phyloP scores from a whole-genome alignment of 768 basidiomycete species.

The Chalciporus sphaerocephalus region DNA sequence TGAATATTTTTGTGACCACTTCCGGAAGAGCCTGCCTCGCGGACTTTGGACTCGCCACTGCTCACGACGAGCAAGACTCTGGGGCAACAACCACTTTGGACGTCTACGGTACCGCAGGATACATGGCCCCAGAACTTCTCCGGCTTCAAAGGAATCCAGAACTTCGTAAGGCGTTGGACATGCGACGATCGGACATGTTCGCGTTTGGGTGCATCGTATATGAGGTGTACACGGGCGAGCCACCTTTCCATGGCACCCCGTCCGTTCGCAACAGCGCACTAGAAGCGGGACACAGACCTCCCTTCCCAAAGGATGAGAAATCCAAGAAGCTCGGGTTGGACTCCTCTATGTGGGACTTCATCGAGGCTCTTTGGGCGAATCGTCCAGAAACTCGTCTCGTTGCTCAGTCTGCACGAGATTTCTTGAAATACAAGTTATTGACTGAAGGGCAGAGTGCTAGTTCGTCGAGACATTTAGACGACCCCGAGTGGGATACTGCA shows the following conservation, averaged over 20 bases:
- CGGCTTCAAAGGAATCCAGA: slow-evolving; percentile 6
- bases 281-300: slow-evolving; percentile 12
- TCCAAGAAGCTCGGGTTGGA: slow-evolving; percentile 22
- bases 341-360: slow-evolving; percentile 30
- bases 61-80: slow-evolving; percentile 15
- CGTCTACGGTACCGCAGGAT: slow-evolving; percentile 21
- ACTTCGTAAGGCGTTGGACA: slow-evolving; percentile 15
- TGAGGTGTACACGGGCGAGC: slow-evolving; percentile 31
- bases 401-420: slow-evolving; percentile 21
- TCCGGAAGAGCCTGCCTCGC: slow-evolving; percentile 29
- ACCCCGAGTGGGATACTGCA: slow-evolving; percentile 23
- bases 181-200: slow-evolving; percentile 34
- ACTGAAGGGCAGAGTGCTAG: neutral
- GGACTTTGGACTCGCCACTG: slow-evolving; percentile 28
- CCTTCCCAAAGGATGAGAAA: slow-evolving; percentile 14
- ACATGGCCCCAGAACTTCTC: slow-evolving; percentile 29
- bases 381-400: slow-evolving; percentile 26
- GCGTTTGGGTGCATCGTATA: slow-evolving; percentile 33
- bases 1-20: slow-evolving; percentile 27
- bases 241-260: slow-evolving; percentile 23
- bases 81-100: slow-evolving; percentile 13
- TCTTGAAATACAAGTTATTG: slow-evolving; percentile 17
- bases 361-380: slow-evolving; percentile 26
- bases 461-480: slow-evolving; percentile 15
- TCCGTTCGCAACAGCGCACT: slow-evolving; percentile 16